These are phyloP conservation scores for Aurifilum marmelostoma DNA, from an alignment of 2,329 filamentous ascomycete species.

Conservation along the genomic window DNA sequence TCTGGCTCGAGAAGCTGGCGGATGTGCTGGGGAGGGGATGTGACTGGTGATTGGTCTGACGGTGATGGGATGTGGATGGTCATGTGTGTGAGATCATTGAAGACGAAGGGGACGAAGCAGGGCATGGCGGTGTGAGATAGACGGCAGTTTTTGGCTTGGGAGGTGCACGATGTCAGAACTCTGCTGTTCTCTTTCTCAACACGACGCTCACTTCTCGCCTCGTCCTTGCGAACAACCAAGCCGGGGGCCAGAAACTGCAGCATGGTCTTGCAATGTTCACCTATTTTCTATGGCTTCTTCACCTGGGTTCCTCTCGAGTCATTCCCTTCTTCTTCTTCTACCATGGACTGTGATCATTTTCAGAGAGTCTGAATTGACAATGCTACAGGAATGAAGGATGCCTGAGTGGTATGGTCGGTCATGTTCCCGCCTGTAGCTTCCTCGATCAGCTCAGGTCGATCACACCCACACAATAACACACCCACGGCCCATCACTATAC, in stretches of 20 bases:
- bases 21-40: constrained; percentile 61
- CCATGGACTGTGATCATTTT: too few relatives aligned
- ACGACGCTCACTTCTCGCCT: neutral
- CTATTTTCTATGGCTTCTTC: neutral
- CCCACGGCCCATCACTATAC: neutral
- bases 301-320: neutral
- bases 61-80: neutral
- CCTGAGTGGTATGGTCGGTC: neutral
- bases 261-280: neutral
- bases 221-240: neutral
- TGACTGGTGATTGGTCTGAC: constrained; percentile 58
- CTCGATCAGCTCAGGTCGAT: too few relatives aligned
- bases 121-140: neutral
- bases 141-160: neutral
- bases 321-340: neutral
- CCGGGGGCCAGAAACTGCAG: neutral
- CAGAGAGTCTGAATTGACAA: too few relatives aligned
- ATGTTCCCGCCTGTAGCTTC: neutral
- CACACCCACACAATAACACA: too few relatives aligned
- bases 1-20: constrained; percentile 68
- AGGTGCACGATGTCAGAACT: neutral
- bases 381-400: neutral
- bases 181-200: neutral
- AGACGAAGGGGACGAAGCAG: neutral
- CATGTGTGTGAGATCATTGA: neutral